Percentiles rank a stretch among this genome's conserved stretches.
phyloP scores from a whole-genome alignment of 2,329 filamentous ascomycete genomes.

The Xylaria polymorpha region DNA sequence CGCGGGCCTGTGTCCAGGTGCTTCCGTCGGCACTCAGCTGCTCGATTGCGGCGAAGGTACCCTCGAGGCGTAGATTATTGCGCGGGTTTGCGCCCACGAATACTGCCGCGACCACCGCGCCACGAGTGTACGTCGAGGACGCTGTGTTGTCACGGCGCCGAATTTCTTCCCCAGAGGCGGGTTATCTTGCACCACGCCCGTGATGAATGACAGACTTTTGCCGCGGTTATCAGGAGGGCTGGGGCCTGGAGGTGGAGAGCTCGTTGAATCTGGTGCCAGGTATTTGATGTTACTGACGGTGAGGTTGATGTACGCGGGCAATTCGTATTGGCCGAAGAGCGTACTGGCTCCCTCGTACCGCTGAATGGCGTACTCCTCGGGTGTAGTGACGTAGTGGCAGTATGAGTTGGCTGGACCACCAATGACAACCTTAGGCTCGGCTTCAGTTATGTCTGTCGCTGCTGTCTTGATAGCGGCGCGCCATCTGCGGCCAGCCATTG shows the following conservation, averaged over 20 bases:
- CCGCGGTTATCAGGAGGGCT: constrained; percentile 82
- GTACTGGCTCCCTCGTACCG: constrained; percentile 97
- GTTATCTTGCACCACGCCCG: constrained; percentile 79
- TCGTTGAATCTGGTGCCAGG: constrained; percentile 64
- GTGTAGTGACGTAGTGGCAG: constrained; percentile 81
- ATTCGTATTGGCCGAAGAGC: constrained; percentile 83
- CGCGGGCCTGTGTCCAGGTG: constrained; percentile 73
- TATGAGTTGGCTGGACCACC: constrained; percentile 92
- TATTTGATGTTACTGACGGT: constrained; percentile 78
- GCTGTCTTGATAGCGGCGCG: constrained; percentile 73
- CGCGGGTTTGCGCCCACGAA: constrained; percentile 92
- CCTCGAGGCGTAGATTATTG: constrained; percentile 84
- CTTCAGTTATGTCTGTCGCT: constrained; percentile 52
- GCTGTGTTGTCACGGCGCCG: constrained; percentile 72
- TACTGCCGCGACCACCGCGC: constrained; percentile 70
- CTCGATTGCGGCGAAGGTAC: constrained; percentile 83
- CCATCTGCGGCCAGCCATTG: constrained; percentile 92
- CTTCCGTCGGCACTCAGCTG: constrained; percentile 57
- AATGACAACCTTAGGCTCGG: constrained; percentile 77
- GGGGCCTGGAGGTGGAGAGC: constrained; percentile 64
- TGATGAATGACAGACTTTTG: constrained; percentile 82
- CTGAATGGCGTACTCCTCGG: constrained; percentile 84
- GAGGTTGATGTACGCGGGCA: constrained; percentile 88
- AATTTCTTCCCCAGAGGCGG: constrained; percentile 74
- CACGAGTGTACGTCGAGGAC: constrained; percentile 65